Base-by-base conservation (phyloP, 1,284 basidiomycete genomes). In the Athelia sp. region DNA sequence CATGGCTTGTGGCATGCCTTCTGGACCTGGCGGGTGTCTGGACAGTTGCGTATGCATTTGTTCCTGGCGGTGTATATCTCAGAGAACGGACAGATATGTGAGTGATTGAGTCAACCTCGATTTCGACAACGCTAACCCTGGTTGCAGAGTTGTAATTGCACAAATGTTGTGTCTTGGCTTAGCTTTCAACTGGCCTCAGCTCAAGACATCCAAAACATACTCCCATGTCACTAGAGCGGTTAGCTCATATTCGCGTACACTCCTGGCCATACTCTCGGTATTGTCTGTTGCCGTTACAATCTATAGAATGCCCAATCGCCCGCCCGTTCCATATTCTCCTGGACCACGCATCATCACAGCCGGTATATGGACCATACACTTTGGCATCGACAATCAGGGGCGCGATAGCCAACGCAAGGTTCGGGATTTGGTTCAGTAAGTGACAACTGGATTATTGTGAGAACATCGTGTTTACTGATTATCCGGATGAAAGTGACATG, bases 281-380 rank as follows among this genome's bases (percentile, higher is more conserved):
- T 49, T 73, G 3, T 79, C 82, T 15, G 63, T 84, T 19, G 65
- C 84, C 8, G 69, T 72, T 9, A 76, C 81, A 3, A 54, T 84
- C 14, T 79, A 80, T 50, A 74, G 72, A 29, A 70, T 73, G 57
- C 82, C 84, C 0, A 63, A 61, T 10, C 55, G 66, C 3, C 62
- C 74, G 26, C 72, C 79, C 0, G 64, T 60, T 38, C 90, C 92
- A 1, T 82, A 82, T 65, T 81, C 83, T 52, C 68, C 83, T 8
- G 81, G 78, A 4, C 76, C 86, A 10, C 74, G 88, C 18, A 74
- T 92, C 18, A 72, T 96, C 43, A 87, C 85, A n/a, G 86, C 88
- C 10, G 94, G 92, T 1, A 94, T 97, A 50, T 96, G 92, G 91
- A 95, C 94, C 0, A 75, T 95, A 23, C 93, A 96, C 65, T 96